Evolutionary conservation across 2,329 filamentous ascomycete genomes (phyloP), one percentile per base, ranked within the genome.

Genomic region (Colletotrichum tabaci): DNA sequence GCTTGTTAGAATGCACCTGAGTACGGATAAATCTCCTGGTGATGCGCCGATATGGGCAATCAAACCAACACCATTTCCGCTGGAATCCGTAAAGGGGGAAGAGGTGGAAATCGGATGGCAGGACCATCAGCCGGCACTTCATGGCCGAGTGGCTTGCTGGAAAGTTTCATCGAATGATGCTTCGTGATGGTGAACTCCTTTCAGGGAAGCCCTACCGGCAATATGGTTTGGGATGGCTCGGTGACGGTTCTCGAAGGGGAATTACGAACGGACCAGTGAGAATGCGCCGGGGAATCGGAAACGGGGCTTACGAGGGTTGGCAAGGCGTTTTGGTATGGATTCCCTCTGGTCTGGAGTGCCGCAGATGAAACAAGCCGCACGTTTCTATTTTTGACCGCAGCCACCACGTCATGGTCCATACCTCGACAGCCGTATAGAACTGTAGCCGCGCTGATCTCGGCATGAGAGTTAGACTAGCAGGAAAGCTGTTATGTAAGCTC

Each of bases 321-420:
- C 46, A 50, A 61, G 58, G 58, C 44, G 30, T 61, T 40, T 18
- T 40, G 58, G 58, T 12, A n/a, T 56, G 35, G 53, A 18, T 40
- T 53, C 35, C 49, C 18, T 44, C 16, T 53, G 42, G 55, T 30
- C 23, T 18, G 8, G 40, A 30, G 35, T 52, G 53, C 46, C 52
- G 68, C 52, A 68, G 58, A 58, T 68, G 68, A 71, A 71, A 68
- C 68, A 71, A 53, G 58, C 58, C 65, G 68, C 21, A 38, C 68
- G 63, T 55, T 71, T 71, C 68, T 71, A 71, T 71, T 71, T 71
- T 71, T 68, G 68, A 57, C 44, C 47, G 49, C 57, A 1, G n/a
- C 18, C 35, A 49, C 18, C 60, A 71, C 68, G 68, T 71, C 68
- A 71, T 68, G 65, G 58, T 55, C 58, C 57, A 15, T 13, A 30